A percentile compares a stretch with the other conserved stretches of the same genome.
Conservation (phyloP, 306 rosid genomes). For the Sicyos edulis region DNA sequence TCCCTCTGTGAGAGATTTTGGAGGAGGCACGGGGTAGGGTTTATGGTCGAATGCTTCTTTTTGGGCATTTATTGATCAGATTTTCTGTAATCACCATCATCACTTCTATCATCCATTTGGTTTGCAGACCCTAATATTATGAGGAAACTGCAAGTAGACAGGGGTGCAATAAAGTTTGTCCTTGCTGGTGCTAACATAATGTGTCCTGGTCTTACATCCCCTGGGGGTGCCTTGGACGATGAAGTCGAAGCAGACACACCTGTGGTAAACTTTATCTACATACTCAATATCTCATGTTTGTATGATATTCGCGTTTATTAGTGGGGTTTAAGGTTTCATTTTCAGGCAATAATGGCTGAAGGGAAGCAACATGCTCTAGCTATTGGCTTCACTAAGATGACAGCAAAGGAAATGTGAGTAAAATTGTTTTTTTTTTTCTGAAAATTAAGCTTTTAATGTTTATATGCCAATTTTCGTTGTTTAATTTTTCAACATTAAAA, state of each 20-base stretch:
- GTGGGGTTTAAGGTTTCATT: constrained; percentile 1
- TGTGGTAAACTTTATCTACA: constrained; percentile 47
- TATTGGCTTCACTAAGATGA: constrained; percentile 95
- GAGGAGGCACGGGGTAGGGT: too few relatives aligned
- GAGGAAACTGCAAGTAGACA: constrained; percentile 89
- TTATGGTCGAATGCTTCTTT: too few relatives aligned
- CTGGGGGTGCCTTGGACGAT: constrained; percentile 83
- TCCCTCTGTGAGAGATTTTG: too few relatives aligned
- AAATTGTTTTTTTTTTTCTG: neutral
- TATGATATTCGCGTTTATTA: neutral
- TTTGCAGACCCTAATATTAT: constrained; percentile 78
- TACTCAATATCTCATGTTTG: neutral
- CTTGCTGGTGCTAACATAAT: constrained; percentile 96
- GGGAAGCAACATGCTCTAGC: constrained; percentile 99
- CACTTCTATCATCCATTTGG: constrained; percentile 5
- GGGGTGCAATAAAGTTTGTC: constrained; percentile 89
- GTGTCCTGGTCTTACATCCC: constrained; percentile 99
- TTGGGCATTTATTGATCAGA: too few relatives aligned
- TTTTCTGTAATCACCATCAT: too few relatives aligned
- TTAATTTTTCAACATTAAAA: neutral
- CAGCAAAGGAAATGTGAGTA: constrained; percentile 92
- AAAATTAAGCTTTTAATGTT: neutral
- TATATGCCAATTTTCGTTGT: neutral
- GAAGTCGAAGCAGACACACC: constrained; percentile 82
- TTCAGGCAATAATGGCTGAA: constrained; percentile 98